Conservation (phyloP, 1,284 basidiomycete genomes). For the Boletellus sp. region DNA sequence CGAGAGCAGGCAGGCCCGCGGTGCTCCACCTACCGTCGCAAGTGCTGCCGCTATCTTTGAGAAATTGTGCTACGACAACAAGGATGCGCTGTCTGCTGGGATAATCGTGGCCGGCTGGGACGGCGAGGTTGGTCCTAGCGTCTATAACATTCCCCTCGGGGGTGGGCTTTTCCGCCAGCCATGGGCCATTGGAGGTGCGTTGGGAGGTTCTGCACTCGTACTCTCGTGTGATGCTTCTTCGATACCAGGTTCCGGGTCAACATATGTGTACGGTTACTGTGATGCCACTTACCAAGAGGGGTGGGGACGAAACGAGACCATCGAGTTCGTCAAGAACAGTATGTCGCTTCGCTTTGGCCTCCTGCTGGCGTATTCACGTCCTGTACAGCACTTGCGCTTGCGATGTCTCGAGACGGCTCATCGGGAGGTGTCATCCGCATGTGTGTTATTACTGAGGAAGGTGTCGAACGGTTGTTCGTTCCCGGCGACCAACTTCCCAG, state of each 20-base stretch:
- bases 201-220: neutral
- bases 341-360: slow-evolving; percentile 33
- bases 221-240: slow-evolving; percentile 4
- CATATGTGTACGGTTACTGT: slow-evolving; percentile 98
- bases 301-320: slow-evolving; percentile 88
- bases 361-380: slow-evolving; percentile 6
- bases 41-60: slow-evolving; percentile 86
- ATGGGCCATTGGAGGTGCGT: slow-evolving; percentile 91
- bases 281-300: slow-evolving; percentile 96
- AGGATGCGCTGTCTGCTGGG: slow-evolving; percentile 84
- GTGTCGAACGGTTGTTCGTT: slow-evolving; percentile 89
- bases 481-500: slow-evolving; percentile 89
- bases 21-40: slow-evolving; percentile 73
- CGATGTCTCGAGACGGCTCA: slow-evolving; percentile 97
- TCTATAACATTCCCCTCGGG: slow-evolving; percentile 95
- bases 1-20: slow-evolving; percentile 59
- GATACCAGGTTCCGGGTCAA: slow-evolving; percentile 82
- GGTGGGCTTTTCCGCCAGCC: slow-evolving; percentile 93
- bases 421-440: slow-evolving; percentile 97
- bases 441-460: slow-evolving; percentile 92
- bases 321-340: slow-evolving; percentile 97
- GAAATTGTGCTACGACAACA: slow-evolving; percentile 91
- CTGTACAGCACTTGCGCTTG: slow-evolving; percentile 79
- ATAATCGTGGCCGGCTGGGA: slow-evolving; percentile 99
- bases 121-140: slow-evolving; percentile 86